A percentile compares a stretch with the other conserved stretches of the same genome.
phyloP scores from a whole-genome alignment of 257 asterid genomes.

The Fraxinus quadrangulata region DNA sequence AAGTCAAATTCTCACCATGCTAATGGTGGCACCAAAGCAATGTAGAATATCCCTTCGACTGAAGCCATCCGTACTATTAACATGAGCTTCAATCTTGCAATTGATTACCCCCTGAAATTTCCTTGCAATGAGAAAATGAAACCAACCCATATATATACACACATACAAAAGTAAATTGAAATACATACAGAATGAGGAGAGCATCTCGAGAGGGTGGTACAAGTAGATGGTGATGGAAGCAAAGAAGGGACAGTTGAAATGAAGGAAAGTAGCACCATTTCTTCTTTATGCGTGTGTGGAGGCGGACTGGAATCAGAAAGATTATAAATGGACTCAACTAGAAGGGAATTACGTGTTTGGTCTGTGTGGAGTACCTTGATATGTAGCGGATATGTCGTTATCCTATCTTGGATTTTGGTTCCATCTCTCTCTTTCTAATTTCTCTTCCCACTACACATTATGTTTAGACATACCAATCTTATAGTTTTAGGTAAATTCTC shows the following conservation, averaged over 20 bases:
- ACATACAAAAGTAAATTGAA: background rate
- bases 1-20: slow-evolving; percentile 54
- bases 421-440: too few species aligned
- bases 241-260: slow-evolving; percentile 69
- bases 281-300: slow-evolving; percentile 19
- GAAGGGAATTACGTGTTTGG: background rate
- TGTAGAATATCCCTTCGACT: slow-evolving; percentile 68
- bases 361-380: slow-evolving; percentile 28
- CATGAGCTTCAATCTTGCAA: slow-evolving; percentile 53
- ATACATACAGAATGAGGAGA: slow-evolving; percentile 43
- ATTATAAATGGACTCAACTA: background rate
- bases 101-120: slow-evolving; percentile 44
- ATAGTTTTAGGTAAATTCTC: too few species aligned
- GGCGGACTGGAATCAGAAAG: background rate
- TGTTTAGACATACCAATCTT: too few species aligned
- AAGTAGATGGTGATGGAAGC: slow-evolving; percentile 44
- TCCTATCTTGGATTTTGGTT: slow-evolving; percentile 22
- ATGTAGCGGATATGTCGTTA: slow-evolving; percentile 31
- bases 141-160: background rate
- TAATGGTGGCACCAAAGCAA: slow-evolving; percentile 62
- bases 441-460: too few species aligned
- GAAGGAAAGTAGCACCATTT: slow-evolving; percentile 62
- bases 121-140: background rate
- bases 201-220: slow-evolving; percentile 34
- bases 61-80: slow-evolving; percentile 38